Evolutionary conservation across 306 rosid genomes (phyloP).

Genomic region (Vicia sativa): DNA sequence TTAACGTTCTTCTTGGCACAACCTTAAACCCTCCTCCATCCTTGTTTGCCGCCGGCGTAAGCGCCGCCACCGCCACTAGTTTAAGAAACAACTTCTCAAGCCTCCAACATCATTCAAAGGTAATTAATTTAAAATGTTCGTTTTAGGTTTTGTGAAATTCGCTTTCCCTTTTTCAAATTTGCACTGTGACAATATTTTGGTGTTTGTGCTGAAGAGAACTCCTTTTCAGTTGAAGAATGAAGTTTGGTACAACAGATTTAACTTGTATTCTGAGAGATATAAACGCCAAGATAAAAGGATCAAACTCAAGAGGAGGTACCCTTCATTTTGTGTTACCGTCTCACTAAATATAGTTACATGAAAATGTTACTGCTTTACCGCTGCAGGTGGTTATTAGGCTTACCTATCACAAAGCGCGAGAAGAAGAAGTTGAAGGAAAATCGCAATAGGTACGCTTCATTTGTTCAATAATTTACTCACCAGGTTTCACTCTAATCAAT

Average conservation of each 20-base stretch:
- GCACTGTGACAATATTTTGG: too few relatives aligned
- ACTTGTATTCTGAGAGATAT: slow-evolving; percentile 38
- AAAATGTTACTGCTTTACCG: neutral
- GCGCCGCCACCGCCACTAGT: too few relatives aligned
- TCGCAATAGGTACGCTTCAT: slow-evolving; percentile 39
- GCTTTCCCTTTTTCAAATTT: too few relatives aligned
- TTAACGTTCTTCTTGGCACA: too few relatives aligned
- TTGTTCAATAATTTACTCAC: slow-evolving; percentile 25
- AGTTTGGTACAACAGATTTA: slow-evolving; percentile 48
- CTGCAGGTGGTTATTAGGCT: slow-evolving; percentile 79
- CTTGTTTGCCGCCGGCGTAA: too few relatives aligned
- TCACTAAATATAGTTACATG: neutral
- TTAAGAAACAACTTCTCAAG: too few relatives aligned
- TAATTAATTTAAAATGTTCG: too few relatives aligned
- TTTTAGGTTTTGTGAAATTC: too few relatives aligned
- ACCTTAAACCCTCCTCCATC: too few relatives aligned
- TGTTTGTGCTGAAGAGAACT: too few relatives aligned
- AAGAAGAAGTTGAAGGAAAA: slow-evolving; percentile 41
- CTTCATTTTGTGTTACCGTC: too few relatives aligned
- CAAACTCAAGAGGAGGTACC: slow-evolving; percentile 64
- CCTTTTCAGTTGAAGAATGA: slow-evolving; percentile 26
- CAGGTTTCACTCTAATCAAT: slow-evolving; percentile 14
- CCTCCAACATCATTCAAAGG: too few relatives aligned
- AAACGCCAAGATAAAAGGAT: slow-evolving; percentile 50
- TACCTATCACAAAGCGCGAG: slow-evolving; percentile 45